Evolutionary conservation across 768 basidiomycete species (phyloP), one percentile per base, ranked within the genome.

Genomic region (Lactifluus rugatus): DNA sequence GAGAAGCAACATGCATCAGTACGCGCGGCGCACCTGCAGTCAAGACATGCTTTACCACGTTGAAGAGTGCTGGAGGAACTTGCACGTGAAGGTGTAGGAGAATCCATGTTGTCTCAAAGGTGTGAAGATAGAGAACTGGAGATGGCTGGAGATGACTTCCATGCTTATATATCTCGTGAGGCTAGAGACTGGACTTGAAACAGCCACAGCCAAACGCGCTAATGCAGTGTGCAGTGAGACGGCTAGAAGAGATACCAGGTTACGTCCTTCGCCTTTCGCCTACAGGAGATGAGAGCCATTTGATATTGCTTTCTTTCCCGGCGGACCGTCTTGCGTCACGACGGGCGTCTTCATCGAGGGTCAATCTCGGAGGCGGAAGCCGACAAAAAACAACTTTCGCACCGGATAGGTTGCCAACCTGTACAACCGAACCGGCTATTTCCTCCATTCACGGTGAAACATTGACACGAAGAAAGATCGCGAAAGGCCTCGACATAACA

Each of bases 11-110:
- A 5, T 19, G 53, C n/a, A 21, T 34, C 23, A 9, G 32, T 10
- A 46, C 3, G 53, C 7, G 21, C n/a, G 13, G 31, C 58, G 36
- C 14, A 64, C 64, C 64, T 60, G 58, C 64, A 65, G 36, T 50
- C 63, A 41, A 64, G 23, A 36, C 64, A 65, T 25, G 64, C 64
- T 31, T 65, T 65, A 14, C 64, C 64, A 45, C 64, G 52, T 52
- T 64, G 63, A 36, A 65, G 62, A 25, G 62, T 23, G n/a, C 41
- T 42, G 37, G 63, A 57, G n/a, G 56, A 23, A 31, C 47, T 13
- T 2, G 60, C 16, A 21, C 19, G 57, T 14, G 57, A 42, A 21
- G 61, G 54, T 36, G 53, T 48, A 28, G 58, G 17, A 34, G 57
- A 17, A 19, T 60, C 61, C 61, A 62, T 62, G 47, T 52, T 6